Conservation (phyloP, 2,329 filamentous ascomycete genomes). For the Phoma sp. region DNA sequence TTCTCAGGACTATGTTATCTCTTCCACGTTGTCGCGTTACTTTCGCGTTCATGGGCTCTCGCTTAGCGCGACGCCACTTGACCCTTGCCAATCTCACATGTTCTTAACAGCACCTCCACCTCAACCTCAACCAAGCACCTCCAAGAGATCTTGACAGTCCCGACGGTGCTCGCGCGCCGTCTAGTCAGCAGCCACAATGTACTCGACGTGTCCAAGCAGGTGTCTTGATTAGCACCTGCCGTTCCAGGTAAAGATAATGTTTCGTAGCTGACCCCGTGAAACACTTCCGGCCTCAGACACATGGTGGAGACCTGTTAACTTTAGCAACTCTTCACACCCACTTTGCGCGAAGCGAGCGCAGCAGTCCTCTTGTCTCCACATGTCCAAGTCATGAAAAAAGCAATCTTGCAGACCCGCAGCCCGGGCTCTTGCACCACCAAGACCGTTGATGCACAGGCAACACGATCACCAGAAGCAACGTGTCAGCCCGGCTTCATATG, state of each 20-base stretch:
- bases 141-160: constrained; percentile 4
- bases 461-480: constrained; percentile 7
- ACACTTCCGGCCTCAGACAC: constrained; percentile 13
- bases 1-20: neutral
- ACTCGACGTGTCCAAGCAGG: neutral
- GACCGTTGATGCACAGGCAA: constrained; percentile 3
- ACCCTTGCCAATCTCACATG: neutral
- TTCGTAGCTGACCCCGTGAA: constrained; percentile 12
- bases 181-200: neutral
- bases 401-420: constrained; percentile 3
- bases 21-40: neutral
- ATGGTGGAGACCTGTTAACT: neutral
- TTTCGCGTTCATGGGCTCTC: neutral
- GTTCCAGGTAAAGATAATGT: constrained; percentile 6
- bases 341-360: neutral
- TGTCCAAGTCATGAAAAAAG: neutral
- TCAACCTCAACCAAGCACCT: neutral
- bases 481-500: constrained; percentile 9
- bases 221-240: constrained; percentile 1
- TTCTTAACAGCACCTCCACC: no score
- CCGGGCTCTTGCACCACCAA: neutral
- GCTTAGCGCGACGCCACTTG: neutral
- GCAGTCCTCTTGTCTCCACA: constrained; percentile 2
- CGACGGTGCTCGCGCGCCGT: neutral
- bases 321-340: neutral